Base-by-base conservation (phyloP, 345 rosid genomes). In the Kernera saxatilis region DNA sequence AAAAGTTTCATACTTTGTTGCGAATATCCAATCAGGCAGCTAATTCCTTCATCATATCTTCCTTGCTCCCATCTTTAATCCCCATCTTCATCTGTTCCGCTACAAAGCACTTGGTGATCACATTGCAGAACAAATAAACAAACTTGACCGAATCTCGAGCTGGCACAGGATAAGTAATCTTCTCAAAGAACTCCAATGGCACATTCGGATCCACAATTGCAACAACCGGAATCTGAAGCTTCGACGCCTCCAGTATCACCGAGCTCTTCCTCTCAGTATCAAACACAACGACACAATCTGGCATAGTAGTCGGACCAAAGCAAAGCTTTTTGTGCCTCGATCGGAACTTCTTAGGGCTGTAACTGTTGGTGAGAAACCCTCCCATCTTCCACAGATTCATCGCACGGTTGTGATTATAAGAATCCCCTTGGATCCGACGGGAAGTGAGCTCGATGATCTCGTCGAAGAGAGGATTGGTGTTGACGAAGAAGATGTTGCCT, bases 181-280 rank as follows among this genome's bases (percentile, higher is more conserved):
- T 87, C 85, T 81, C 81, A 55, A 76, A 94, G 12, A 56, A 79
- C 64, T 94, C 96, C 91, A 80, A 84, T 0, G 98, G 99, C 84
- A 86, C 84, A 60, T 77, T 87, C 1, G 99, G 85, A 75, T 89
- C 96, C 3, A 94, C 97, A 53, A 94, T 74, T 5, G 92, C 93
- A 61, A 94, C 99, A 60, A 92, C 84, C 0, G 99, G 99, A 58
- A 94, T 84, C 83, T 87, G 89, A 79, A 94, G 49, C 77, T 80
- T 84, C 15, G 81, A 82, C 4, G 99, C 96, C 81, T 94, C 99
- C 61, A 73, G 62, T 48, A 94, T 76, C 69, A 84, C 91, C 0
- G 99, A 91, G n/a, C 93, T 86, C 77, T 87, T 91, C 86, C 91
- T 78, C 84, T 85, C 99, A 5, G 95, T 68, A 72, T 94, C 98